Evolutionary conservation across 805 yeast species (phyloP).

Genomic region (Zygotorulaspora chibaensis): DNA sequence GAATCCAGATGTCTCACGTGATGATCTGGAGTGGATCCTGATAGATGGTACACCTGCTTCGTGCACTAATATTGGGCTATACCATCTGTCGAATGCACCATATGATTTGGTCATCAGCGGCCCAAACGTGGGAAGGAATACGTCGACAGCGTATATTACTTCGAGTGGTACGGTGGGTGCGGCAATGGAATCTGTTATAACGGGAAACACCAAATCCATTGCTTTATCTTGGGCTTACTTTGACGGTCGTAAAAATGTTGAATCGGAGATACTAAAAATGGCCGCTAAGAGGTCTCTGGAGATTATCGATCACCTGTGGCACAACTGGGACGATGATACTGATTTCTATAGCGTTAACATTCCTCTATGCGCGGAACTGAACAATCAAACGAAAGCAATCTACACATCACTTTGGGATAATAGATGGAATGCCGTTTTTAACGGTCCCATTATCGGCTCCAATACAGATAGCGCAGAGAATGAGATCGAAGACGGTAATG

Average conservation of each 20-base stretch:
- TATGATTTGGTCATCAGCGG: conserved; percentile 90
- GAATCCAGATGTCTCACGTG: conserved; percentile 23
- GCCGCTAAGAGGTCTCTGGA: conserved; percentile 69
- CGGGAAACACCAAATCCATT: conserved; percentile 58
- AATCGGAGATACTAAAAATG: conserved; percentile 46
- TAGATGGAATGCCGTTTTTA: conserved; percentile 69
- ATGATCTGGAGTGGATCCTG: conserved; percentile 74
- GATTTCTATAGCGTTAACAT: conserved; percentile 83
- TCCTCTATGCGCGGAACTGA: conserved; percentile 58
- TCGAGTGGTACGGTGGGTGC: conserved; percentile 97
- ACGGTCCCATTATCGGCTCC: conserved; percentile 18
- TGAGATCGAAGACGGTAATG: conserved; percentile 49
- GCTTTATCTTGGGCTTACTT: conserved; percentile 87
- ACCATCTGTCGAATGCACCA: conserved; percentile 53
- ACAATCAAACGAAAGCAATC: conserved; percentile 53
- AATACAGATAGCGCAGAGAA: conserved; percentile 17
- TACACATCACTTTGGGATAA: conserved; percentile 81
- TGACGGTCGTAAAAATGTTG: conserved; percentile 44
- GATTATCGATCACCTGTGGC: conserved; percentile 54
- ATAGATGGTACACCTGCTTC: conserved; percentile 96
- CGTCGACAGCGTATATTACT: conserved; percentile 81
- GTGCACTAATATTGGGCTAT: conserved; percentile 84
- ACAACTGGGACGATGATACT: conserved; percentile 52
- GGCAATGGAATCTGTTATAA: conserved; percentile 85
- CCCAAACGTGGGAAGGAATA: conserved; percentile 92